phyloP scores from a whole-genome alignment of 371 early-diverging fungal species.

The Apophysomyces variabilis region DNA sequence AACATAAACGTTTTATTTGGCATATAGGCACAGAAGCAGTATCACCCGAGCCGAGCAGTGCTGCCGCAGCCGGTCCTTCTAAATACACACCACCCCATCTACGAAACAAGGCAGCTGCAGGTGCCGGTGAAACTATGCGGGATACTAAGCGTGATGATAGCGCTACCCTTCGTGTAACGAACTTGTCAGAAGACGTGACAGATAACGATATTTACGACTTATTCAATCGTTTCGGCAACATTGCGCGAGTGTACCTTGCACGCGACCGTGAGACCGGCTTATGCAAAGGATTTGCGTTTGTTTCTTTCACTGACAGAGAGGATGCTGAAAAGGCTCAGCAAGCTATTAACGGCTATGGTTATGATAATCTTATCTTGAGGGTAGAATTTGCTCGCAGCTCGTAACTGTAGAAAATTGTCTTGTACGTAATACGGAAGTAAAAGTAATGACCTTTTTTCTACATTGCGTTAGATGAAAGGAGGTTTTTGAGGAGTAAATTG shows the following conservation, averaged over 20 bases:
- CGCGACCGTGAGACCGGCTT: constrained; percentile 83
- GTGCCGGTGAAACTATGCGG: constrained; percentile 57
- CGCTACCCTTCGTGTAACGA: constrained; percentile 92
- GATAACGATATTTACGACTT: constrained; percentile 91
- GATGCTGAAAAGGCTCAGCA: constrained; percentile 86
- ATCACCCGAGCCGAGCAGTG: constrained; percentile 21
- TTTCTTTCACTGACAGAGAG: constrained; percentile 80
- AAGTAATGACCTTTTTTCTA: too few species aligned
- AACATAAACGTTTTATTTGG: constrained; percentile 18
- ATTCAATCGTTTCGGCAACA: constrained; percentile 83
- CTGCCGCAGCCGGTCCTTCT: constrained; percentile 49
- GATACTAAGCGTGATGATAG: constrained; percentile 77
- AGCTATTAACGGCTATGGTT: constrained; percentile 91
- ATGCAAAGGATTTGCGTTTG: constrained; percentile 97
- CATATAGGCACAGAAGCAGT: constrained; percentile 25
- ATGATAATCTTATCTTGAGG: constrained; percentile 91
- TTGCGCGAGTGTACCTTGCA: constrained; percentile 83
- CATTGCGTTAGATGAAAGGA: too few species aligned
- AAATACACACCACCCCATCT: constrained; percentile 89
- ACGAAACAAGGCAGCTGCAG: constrained; percentile 64
- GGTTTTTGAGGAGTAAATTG: too few species aligned
- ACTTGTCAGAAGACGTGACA: constrained; percentile 92
- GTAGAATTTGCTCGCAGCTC: constrained; percentile 75
- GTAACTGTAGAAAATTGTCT: constrained; percentile 20
- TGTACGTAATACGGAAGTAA: background rate